Evolutionary conservation across 495 filamentous ascomycete species (phyloP).

Genomic region (Lepraria neglecta): DNA sequence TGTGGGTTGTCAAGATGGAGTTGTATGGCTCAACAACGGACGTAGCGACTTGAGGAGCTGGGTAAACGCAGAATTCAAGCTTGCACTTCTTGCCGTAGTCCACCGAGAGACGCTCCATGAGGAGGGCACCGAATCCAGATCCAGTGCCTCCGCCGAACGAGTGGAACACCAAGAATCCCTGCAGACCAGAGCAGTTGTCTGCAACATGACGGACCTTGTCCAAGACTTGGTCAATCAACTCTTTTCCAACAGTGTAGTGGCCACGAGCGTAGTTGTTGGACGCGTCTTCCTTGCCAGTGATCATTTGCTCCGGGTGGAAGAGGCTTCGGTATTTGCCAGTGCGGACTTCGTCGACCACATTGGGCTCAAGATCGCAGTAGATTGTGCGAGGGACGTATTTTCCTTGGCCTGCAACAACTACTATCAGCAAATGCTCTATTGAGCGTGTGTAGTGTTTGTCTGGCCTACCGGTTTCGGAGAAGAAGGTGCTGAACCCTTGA

Average conservation of each 20-base stretch:
- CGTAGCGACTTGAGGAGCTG: slow-evolving; percentile 90
- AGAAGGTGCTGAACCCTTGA: slow-evolving; percentile 99
- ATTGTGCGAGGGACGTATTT: slow-evolving; percentile 99
- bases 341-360: slow-evolving; percentile 98
- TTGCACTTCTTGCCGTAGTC: slow-evolving; percentile 99
- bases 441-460: slow-evolving; percentile 19
- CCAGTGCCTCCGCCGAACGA: slow-evolving; percentile 98
- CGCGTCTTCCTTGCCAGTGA: slow-evolving; percentile 98
- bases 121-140: slow-evolving; percentile 93
- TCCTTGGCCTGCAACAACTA: slow-evolving; percentile 66
- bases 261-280: slow-evolving; percentile 99
- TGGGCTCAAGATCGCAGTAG: slow-evolving; percentile 99
- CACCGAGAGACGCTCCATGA: slow-evolving; percentile 95
- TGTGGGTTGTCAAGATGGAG: slow-evolving; percentile 97
- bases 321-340: slow-evolving; percentile 91
- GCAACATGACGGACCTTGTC: slow-evolving; percentile 94
- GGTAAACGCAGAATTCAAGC: slow-evolving; percentile 98
- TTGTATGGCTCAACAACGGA: slow-evolving; percentile 99
- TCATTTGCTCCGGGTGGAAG: slow-evolving; percentile 99
- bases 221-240: slow-evolving; percentile 93
- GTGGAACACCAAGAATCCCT: slow-evolving; percentile 99
- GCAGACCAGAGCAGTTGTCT: slow-evolving; percentile 94
- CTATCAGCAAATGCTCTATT: slow-evolving; percentile 8
- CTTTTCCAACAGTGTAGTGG: slow-evolving; percentile 98
- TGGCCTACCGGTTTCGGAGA: slow-evolving; percentile 95